phyloP scores from a whole-genome alignment of 1,284 basidiomycete genomes.

The Ceratobasidium sp. region DNA sequence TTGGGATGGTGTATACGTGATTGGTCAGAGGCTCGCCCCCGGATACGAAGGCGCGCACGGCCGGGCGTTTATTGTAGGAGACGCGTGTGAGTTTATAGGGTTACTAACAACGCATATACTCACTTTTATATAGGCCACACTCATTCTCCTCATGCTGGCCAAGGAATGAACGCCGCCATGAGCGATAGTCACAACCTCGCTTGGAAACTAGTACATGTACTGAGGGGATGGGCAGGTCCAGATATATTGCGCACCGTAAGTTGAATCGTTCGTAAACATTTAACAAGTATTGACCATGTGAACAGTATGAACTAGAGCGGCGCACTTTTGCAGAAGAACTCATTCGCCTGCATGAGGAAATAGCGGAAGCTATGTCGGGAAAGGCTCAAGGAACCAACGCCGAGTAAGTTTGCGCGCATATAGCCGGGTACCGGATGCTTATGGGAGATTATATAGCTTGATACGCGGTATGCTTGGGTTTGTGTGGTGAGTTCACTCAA shows the following conservation, averaged over 20 bases:
- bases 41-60: slow-evolving; percentile 60
- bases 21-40: slow-evolving; percentile 56
- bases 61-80: slow-evolving; percentile 56
- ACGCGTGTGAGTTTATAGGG: slow-evolving; percentile 51
- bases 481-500: too few species aligned
- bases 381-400: too few species aligned
- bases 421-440: too few species aligned
- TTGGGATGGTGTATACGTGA: slow-evolving; percentile 73
- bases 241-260: slow-evolving; percentile 79
- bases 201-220: slow-evolving; percentile 84
- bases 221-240: slow-evolving; percentile 76
- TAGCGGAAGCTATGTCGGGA: too few species aligned
- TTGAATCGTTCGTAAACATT: slow-evolving; percentile 12
- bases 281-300: background rate
- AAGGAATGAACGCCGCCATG: slow-evolving; percentile 57
- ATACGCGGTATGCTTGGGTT: too few species aligned
- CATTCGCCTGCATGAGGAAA: too few species aligned
- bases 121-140: slow-evolving; percentile 51
- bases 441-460: too few species aligned
- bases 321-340: background rate
- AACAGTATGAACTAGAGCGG: slow-evolving; percentile 26
- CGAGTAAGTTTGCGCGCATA: too few species aligned
- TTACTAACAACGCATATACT: background rate
- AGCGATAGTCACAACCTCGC: slow-evolving; percentile 57
- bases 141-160: slow-evolving; percentile 57